phyloP scores from a whole-genome alignment of 305 asterid genomes.

The Coffea humblotiana region DNA sequence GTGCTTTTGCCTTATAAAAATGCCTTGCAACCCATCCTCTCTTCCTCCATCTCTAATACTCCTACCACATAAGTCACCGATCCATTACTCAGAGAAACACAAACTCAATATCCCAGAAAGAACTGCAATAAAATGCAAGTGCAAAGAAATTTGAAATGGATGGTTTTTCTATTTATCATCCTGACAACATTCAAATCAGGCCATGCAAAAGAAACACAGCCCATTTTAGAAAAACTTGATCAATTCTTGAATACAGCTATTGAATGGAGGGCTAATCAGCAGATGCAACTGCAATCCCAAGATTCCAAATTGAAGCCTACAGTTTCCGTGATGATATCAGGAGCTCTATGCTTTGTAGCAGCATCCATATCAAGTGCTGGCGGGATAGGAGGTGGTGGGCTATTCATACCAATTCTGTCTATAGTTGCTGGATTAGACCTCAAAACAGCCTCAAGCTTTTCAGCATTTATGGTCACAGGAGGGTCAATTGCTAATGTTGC shows the following conservation, averaged over 20 bases:
- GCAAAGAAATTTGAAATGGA: slow-evolving; percentile 4
- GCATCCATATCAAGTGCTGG: slow-evolving; percentile 68
- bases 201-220: slow-evolving; percentile 26
- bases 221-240: slow-evolving; percentile 8
- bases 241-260: slow-evolving; percentile 26
- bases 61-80: not conserved
- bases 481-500: slow-evolving; percentile 60
- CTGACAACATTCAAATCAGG: slow-evolving; percentile 11
- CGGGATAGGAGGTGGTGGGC: slow-evolving; percentile 73
- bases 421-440: slow-evolving; percentile 54
- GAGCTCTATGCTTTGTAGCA: slow-evolving; percentile 43
- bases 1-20: not conserved
- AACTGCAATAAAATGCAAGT: not conserved
- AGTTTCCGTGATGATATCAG: slow-evolving; percentile 29
- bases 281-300: slow-evolving; percentile 1
- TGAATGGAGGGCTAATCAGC: slow-evolving; percentile 17
- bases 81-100: not conserved
- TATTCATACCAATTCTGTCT: slow-evolving; percentile 61
- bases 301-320: slow-evolving; percentile 16
- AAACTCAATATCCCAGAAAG: too few species aligned
- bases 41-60: not conserved
- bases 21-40: not conserved
- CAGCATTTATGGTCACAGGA: slow-evolving; percentile 74
- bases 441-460: slow-evolving; percentile 56
- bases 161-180: slow-evolving; percentile 21